Conservation (phyloP, 306 rosid species). For the Pyrus communis region DNA sequence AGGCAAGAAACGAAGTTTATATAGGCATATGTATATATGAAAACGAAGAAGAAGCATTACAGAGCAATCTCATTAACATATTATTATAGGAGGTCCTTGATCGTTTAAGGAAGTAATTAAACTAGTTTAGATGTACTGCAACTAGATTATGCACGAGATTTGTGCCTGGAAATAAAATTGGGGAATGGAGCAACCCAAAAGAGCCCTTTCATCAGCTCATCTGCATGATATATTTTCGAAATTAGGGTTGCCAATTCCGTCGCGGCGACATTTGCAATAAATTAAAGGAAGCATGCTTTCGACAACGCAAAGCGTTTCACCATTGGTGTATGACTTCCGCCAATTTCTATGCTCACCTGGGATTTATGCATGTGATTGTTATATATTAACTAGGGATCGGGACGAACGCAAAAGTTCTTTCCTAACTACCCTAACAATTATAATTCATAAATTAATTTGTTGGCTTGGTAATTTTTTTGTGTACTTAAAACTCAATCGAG, state of each 20-base stretch:
- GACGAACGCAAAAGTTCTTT: conserved; percentile 37
- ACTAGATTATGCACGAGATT: conserved; percentile 33
- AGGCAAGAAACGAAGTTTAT: neutral
- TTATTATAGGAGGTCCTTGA: neutral
- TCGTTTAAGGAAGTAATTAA: neutral
- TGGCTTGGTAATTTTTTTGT: too few relatives aligned
- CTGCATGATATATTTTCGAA: conserved; percentile 59
- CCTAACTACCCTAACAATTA: conserved; percentile 45
- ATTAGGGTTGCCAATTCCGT: conserved; percentile 31
- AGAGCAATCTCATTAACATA: neutral
- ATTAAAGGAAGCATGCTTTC: conserved; percentile 49
- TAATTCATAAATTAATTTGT: neutral
- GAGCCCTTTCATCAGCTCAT: conserved; percentile 23
- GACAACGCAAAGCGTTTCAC: conserved; percentile 1
- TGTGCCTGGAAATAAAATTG: conserved; percentile 57
- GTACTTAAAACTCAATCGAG: neutral
- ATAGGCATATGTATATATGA: neutral
- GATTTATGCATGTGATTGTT: conserved; percentile 4
- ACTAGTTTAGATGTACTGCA: conserved; percentile 6
- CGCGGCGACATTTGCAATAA: conserved; percentile 35
- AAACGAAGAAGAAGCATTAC: neutral
- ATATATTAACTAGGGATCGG: conserved; percentile 15
- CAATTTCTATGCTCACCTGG: conserved; percentile 42
- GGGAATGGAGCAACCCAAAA: conserved; percentile 15
- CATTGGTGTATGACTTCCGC: conserved; percentile 35